A percentile compares a stretch with the other conserved stretches of the same genome.
Evolutionary conservation across 225 moss, liverwort and hornwort genomes (phyloP).

Genomic region (Polytrichum formosum): DNA sequence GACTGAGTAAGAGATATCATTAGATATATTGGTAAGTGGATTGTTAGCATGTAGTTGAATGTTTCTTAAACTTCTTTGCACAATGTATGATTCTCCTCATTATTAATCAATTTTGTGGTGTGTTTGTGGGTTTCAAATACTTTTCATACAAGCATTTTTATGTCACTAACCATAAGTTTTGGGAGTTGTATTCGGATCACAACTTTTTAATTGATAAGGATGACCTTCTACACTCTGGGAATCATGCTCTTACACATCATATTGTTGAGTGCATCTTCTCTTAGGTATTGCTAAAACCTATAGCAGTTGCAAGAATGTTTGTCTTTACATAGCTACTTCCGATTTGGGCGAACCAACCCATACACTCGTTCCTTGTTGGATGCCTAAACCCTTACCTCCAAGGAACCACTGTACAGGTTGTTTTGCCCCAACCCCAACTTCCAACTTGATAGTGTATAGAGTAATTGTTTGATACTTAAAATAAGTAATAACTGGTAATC

Average conservation of each 20-base stretch:
- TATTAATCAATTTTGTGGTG: neutral
- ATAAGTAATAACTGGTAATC: too few species aligned
- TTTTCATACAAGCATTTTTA: slow-evolving; percentile 97
- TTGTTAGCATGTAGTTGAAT: neutral
- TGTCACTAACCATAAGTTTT: slow-evolving; percentile 95
- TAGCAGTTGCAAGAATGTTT: slow-evolving; percentile 16
- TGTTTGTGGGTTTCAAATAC: slow-evolving; percentile 45
- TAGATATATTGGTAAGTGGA: too few species aligned
- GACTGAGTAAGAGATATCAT: too few species aligned
- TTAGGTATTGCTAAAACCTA: slow-evolving; percentile 52
- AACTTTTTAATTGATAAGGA: slow-evolving; percentile 90
- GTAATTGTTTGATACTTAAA: too few species aligned
- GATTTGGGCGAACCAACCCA: too few species aligned
- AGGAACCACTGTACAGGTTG: too few species aligned
- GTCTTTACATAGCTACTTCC: neutral
- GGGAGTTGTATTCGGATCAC: slow-evolving; percentile 95
- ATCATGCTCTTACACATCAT: slow-evolving; percentile 90
- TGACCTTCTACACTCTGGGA: slow-evolving; percentile 87
- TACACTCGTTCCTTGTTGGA: too few species aligned
- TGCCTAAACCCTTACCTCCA: too few species aligned
- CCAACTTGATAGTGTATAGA: too few species aligned
- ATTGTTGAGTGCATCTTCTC: slow-evolving; percentile 97
- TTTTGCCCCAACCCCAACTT: too few species aligned
- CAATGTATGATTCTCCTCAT: neutral
- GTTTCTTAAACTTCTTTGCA: too few species aligned